These are phyloP conservation scores for Ramaria sp. DNA, from an alignment of 768 basidiomycete genomes.

Conservation along the genomic window DNA sequence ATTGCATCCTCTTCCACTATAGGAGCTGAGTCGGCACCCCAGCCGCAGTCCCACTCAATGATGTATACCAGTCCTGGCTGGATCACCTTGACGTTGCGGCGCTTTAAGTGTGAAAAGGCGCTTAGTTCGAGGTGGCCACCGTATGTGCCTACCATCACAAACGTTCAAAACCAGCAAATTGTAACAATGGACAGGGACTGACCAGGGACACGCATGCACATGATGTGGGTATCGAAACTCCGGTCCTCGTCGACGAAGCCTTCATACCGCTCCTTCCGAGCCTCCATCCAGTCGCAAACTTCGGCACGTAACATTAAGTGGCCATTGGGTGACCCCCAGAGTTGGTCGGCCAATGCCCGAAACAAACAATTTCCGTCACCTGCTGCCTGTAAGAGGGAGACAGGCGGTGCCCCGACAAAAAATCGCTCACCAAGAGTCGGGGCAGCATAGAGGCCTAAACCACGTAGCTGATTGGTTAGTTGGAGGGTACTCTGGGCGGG, in stretches of 20 bases:
- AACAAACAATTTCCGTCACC: conserved; percentile 88
- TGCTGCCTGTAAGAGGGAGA: not conserved
- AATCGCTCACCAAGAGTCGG: conserved; percentile 49
- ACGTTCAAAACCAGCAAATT: not conserved
- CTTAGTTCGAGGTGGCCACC: conserved; percentile 92
- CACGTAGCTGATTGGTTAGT: conserved; percentile 63
- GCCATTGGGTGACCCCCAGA: conserved; percentile 61
- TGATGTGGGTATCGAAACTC: conserved; percentile 61
- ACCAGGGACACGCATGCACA: conserved; percentile 75
- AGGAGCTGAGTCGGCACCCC: conserved; percentile 22
- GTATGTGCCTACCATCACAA: conserved; percentile 52
- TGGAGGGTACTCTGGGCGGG: conserved; percentile 54
- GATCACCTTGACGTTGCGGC: conserved; percentile 79
- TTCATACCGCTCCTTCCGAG: conserved; percentile 61
- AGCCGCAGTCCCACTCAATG: conserved; percentile 69
- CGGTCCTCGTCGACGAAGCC: conserved; percentile 83
- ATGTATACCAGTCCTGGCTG: conserved; percentile 89
- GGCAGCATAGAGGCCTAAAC: conserved; percentile 79
- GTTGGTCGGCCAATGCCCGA: conserved; percentile 81
- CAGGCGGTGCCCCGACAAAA: not conserved
- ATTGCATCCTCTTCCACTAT: not conserved
- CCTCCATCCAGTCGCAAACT: conserved; percentile 75
- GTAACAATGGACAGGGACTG: conserved; percentile 17
- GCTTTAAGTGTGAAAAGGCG: conserved; percentile 75
- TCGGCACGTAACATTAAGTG: conserved; percentile 62